Evolutionary conservation across 345 rosid genomes (phyloP), one percentile per base, ranked within the genome.

Genomic region (Gynandropsis gynandra): DNA sequence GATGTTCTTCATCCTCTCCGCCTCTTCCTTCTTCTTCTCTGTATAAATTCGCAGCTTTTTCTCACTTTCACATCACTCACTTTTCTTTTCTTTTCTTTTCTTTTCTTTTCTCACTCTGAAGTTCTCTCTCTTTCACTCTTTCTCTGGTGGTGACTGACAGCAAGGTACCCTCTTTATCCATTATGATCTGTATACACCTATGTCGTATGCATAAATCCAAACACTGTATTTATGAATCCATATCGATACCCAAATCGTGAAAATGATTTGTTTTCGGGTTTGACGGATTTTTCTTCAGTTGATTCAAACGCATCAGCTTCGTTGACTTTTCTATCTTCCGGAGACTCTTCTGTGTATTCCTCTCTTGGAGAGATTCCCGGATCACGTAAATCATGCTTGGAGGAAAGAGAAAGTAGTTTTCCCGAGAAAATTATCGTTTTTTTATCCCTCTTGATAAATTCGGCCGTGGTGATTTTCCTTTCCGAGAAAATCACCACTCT

Each of bases 251-350:
- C 62, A 55, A 20, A 48, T 49, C 44, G 19, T 35, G 32, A 7
- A 52, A 40, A 4, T 50, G 52, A 46, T n/a, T 51, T 46, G 13
- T 18, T 36, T 1, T 36, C 40, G 13, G 40, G 10, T 36, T 36
- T 36, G 6, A 36, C 40, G 11, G 40, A 0, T 8, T 9, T 36
- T 36, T 9, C 13, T 36, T 36, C 13, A 36, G 50, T 32, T 59
- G 29, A 24, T 53, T 33, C 55, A 32, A 52, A 18, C 21, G 11
- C 46, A 19, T 52, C 29, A 16, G 42, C n/a, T 47, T 52, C 54
- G 65, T 66, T 66, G 61, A 65, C 70, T 66, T 66, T 46, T 65
- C 0, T 40, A 1, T 7, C 10, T 4, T 47, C 45, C 13, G 42
- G 29, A 42, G 16, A 24, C 45, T 35, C 15, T 4, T 18, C 4